Conservation (phyloP, 352 stramenopile species). For the Paralagenidium karlingii region DNA sequence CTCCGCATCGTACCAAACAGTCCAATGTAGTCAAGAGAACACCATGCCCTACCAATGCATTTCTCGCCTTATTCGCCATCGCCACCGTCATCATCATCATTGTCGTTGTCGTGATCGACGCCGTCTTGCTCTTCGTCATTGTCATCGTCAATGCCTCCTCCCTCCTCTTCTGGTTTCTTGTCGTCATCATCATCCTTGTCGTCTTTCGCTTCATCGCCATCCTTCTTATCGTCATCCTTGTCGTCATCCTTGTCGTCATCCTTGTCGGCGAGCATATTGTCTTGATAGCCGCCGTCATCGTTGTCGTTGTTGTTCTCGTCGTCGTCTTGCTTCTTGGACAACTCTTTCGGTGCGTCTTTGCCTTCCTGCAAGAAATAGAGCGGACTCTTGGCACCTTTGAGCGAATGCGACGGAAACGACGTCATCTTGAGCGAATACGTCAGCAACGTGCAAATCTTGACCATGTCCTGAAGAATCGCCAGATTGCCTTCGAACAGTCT, state of each 20-base stretch:
- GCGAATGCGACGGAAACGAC: too few relatives aligned
- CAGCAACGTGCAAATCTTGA: too few relatives aligned
- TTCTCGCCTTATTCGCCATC: too few relatives aligned
- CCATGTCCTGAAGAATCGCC: constrained; percentile 14
- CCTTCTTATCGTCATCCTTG: constrained; percentile 3
- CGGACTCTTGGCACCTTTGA: too few relatives aligned
- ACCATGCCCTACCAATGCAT: too few relatives aligned
- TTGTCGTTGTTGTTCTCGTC: background rate
- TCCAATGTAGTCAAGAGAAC: too few relatives aligned
- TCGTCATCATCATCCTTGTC: constrained; percentile 3
- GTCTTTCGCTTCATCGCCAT: constrained; percentile 5
- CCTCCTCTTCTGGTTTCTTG: constrained; percentile 4
- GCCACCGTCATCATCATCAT: too few relatives aligned
- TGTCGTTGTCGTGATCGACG: constrained; percentile 3
- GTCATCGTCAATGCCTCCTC: background rate
- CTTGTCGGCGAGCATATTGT: background rate
- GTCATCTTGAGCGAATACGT: too few relatives aligned
- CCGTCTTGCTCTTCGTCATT: constrained; percentile 3
- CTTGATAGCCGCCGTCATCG: constrained; percentile 1
- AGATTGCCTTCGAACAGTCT: constrained; percentile 23
- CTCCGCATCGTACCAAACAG: too few relatives aligned
- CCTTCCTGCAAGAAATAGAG: constrained; percentile 34
- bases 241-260: constrained; percentile 1
- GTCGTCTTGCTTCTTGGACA: background rate
- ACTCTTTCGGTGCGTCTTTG: constrained; percentile 1